These are phyloP conservation scores for Hyaloscypha finlandica DNA, from an alignment of 495 filamentous ascomycete genomes.

Conservation along the genomic window DNA sequence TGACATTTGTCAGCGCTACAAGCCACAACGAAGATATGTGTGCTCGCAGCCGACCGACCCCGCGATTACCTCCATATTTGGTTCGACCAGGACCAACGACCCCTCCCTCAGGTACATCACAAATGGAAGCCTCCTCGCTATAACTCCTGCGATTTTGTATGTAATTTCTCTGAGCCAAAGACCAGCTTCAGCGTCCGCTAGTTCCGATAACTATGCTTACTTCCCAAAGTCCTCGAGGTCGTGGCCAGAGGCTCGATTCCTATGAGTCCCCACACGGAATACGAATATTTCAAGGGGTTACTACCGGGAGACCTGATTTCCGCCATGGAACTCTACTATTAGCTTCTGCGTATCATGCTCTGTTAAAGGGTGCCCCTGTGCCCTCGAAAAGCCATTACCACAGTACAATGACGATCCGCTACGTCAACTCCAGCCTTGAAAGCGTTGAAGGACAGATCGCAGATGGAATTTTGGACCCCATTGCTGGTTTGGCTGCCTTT, in stretches of 20 bases:
- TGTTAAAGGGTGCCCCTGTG: neutral
- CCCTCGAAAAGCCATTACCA: neutral
- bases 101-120: neutral
- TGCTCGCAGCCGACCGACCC: neutral
- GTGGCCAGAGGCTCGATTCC: constrained; percentile 2
- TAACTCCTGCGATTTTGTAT: constrained; percentile 4
- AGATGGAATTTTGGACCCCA: neutral
- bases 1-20: neutral
- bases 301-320: neutral
- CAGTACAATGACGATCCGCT: neutral
- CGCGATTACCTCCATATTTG: neutral
- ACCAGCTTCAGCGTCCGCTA: neutral
- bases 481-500: neutral
- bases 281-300: constrained; percentile 1
- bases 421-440: constrained; percentile 3
- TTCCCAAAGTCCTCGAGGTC: neutral
- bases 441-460: neutral
- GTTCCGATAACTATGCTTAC: neutral
- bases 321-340: constrained; percentile 1
- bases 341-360: neutral
- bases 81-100: neutral
- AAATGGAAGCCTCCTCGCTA: neutral
- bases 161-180: neutral
- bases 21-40: neutral
- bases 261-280: neutral